A percentile compares a stretch with the other conserved stretches of the same genome.
These are phyloP conservation scores for Bipolaris sorokiniana DNA, from an alignment of 2,329 filamentous ascomycete species.

Conservation along the genomic window DNA sequence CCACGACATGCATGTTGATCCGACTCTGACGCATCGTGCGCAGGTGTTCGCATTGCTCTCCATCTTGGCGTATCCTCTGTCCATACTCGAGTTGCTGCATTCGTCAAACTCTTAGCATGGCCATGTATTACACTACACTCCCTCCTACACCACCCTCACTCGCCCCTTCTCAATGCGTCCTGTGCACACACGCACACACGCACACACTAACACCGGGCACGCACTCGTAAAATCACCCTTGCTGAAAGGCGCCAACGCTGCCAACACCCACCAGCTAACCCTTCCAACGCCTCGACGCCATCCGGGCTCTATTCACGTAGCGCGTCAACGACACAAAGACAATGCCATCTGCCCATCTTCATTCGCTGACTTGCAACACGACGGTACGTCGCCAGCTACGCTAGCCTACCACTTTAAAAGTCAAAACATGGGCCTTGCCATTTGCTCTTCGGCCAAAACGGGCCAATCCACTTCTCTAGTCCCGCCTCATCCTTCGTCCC, in stretches of 20 bases:
- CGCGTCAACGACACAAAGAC: constrained; percentile 9
- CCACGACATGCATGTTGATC: constrained; percentile 37
- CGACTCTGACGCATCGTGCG: constrained; percentile 7
- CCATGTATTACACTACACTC: not conserved
- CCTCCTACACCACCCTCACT: not conserved
- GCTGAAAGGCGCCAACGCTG: not conserved
- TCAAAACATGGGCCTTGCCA: not conserved
- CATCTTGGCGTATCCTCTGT: constrained; percentile 5
- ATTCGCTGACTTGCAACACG: constrained; percentile 9
- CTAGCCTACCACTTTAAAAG: constrained; percentile 3
- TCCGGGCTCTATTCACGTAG: not conserved
- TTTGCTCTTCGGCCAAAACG: constrained; percentile 2
- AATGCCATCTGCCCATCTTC: constrained; percentile 1
- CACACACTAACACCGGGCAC: not conserved
- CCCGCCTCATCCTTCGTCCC: constrained; percentile 10
- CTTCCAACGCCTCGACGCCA: constrained; percentile 1
- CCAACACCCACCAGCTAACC: constrained; percentile 11
- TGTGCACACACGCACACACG: not conserved
- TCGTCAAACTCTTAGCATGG: constrained; percentile 16
- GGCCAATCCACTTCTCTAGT: not conserved
- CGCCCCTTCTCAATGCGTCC: not conserved
- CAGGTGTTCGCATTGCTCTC: constrained; percentile 11
- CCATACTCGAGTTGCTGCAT: constrained; percentile 1
- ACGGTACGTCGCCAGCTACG: not conserved
- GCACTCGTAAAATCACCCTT: not conserved